Conservation (phyloP, 139 green algal genomes). For the Micractinium sp. region DNA sequence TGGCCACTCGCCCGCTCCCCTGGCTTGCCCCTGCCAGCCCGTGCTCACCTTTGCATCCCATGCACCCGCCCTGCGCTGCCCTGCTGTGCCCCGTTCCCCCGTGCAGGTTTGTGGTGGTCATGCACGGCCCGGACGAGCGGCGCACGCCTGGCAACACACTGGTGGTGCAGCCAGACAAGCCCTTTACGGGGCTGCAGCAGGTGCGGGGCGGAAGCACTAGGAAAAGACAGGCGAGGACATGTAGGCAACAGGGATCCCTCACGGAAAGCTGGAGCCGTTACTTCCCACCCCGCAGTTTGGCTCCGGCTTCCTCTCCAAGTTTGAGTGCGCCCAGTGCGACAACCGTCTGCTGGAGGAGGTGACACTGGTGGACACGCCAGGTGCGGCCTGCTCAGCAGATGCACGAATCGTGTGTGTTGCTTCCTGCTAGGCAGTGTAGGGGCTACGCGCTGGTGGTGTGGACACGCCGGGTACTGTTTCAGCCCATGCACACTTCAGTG, state of each 20-base stretch:
- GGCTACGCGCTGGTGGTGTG: too few species aligned
- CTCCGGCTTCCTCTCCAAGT: constrained; percentile 92
- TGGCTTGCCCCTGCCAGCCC: neutral
- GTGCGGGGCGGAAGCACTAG: neutral
- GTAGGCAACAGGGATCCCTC: neutral
- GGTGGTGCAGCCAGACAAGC: constrained; percentile 93
- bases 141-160: constrained; percentile 96
- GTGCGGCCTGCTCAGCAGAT: too few species aligned
- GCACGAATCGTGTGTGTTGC: too few species aligned
- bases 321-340: constrained; percentile 85
- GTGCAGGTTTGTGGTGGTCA: constrained; percentile 93
- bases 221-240: neutral
- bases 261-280: neutral
- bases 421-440: too few species aligned
- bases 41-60: neutral
- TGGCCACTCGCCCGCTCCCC: neutral
- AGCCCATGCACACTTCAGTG: too few species aligned
- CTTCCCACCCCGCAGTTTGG: constrained; percentile 58
- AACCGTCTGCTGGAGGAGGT: constrained; percentile 91
- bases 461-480: too few species aligned
- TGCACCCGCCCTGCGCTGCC: neutral
- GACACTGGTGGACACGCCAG: constrained; percentile 92
- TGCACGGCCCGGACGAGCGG: constrained; percentile 80
- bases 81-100: neutral
- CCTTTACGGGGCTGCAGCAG: constrained; percentile 56